Base-by-base conservation (phyloP, 2,329 filamentous ascomycete species). In the Ascochyta clinopodiicola region DNA sequence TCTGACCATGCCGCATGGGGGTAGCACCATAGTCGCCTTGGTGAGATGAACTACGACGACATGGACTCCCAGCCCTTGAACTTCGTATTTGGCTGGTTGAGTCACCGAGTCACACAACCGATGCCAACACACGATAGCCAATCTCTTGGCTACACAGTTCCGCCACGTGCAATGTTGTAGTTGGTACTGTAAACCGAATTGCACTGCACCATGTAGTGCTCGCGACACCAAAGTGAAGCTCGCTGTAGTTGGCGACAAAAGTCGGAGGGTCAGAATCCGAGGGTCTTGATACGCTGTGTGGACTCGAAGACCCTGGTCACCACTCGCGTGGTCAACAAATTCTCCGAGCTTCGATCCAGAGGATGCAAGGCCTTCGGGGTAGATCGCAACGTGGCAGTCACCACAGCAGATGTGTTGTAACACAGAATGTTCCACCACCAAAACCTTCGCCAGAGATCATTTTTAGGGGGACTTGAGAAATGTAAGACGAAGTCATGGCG, bases 331-430 rank as follows among this genome's bases (percentile, higher is more conserved):
- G 35, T 35, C n/a, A 35, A 7, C 6, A 10, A n/a, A 7, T 13
- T 17, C 9, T n/a, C 2, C 5, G 29, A 25, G 9, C 29, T 2
- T 35, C 15, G 22, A 36, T 10, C 21, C 8, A 13, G 19, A 31
- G 19, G 3, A 46, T 17, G 32, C 21, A 42, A 27, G 12, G 12
- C 9, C 3, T 7, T 12, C 39, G 38, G 44, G 44, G 27, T 45
- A 32, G 31, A 47, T 38, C 43, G 43, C 61, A 62, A 64, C 59
- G 61, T 67, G 61, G 63, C 58, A 51, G 34, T n/a, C 39, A 12
- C 24, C 51, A 57, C 51, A 51, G 44, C 57, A 51, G 49, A 43
- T 45, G 25, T 25, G 25, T n/a, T 44, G 61, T 61, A 32, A 27
- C 15, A 60, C 55, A 22, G 21, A 52, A 54, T 43, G 19, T 32